phyloP scores from a whole-genome alignment of 495 filamentous ascomycete species.

The Trichocladium antarcticum region DNA sequence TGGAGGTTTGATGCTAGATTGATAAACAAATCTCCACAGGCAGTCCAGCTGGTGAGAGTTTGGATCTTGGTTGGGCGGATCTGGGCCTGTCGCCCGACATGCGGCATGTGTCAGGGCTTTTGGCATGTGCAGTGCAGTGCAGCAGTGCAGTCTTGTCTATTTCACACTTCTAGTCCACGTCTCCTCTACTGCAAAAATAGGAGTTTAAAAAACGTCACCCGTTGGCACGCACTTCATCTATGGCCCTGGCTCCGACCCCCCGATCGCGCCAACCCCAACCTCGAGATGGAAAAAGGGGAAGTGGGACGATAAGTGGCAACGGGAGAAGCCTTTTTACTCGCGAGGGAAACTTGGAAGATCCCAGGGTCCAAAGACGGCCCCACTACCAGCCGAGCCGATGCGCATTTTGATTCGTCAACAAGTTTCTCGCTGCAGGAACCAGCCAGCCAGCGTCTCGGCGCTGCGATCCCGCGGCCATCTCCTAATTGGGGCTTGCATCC shows the following conservation, averaged over 20 bases:
- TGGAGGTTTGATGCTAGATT: slow-evolving; percentile 7
- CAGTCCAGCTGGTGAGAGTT: background rate
- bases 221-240: no score
- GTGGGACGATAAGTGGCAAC: background rate
- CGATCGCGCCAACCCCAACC: background rate
- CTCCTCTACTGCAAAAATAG: no score
- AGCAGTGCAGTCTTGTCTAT: no score
- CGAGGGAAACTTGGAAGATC: no score
- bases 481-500: no score
- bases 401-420: background rate
- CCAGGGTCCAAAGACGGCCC: background rate
- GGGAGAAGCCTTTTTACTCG: background rate
- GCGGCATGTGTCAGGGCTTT: no score
- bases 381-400: background rate
- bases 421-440: slow-evolving; percentile 5
- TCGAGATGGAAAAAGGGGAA: background rate
- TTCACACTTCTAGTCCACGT: no score
- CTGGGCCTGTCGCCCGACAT: no score
- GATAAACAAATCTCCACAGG: slow-evolving; percentile 10
- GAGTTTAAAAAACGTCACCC: no score
- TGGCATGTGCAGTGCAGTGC: no score
- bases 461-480: no score
- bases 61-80: no score
- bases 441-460: background rate
- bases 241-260: background rate